These are phyloP conservation scores for Saccharomycopsis fodiens DNA, from an alignment of 805 yeast species.

Conservation along the genomic window DNA sequence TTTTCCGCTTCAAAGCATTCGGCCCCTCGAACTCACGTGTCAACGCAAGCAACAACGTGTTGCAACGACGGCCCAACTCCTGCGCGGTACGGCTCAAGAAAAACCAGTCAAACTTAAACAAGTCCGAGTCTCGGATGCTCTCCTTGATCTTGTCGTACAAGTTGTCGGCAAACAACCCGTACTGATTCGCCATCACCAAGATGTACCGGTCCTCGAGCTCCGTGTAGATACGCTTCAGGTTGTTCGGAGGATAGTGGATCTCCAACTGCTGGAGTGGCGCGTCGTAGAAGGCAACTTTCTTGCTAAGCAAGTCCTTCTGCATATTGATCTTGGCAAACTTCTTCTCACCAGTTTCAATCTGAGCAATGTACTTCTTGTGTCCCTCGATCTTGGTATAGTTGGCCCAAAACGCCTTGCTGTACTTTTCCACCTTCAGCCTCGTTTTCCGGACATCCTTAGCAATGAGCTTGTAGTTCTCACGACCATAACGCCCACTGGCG, in stretches of 20 bases:
- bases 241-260: slow-evolving; percentile 76
- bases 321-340: slow-evolving; percentile 45
- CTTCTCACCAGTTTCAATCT: slow-evolving; percentile 67
- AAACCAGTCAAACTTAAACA: slow-evolving; percentile 69
- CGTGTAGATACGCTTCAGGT: slow-evolving; percentile 67
- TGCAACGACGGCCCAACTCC: slow-evolving; percentile 63
- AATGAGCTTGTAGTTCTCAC: slow-evolving; percentile 42
- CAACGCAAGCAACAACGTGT: slow-evolving; percentile 57
- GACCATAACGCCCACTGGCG: slow-evolving; percentile 60
- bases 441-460: slow-evolving; percentile 49
- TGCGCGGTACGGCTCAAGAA: slow-evolving; percentile 63
- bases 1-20: slow-evolving; percentile 43
- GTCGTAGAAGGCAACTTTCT: slow-evolving; percentile 44
- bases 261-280: slow-evolving; percentile 56
- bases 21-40: slow-evolving; percentile 65
- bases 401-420: slow-evolving; percentile 58
- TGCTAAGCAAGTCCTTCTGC: slow-evolving; percentile 49
- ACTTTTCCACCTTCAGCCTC: slow-evolving; percentile 49
- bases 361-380: slow-evolving; percentile 59
- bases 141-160: slow-evolving; percentile 58
- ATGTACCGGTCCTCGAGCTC: slow-evolving; percentile 65
- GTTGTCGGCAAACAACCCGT: slow-evolving; percentile 54
- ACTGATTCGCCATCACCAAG: slow-evolving; percentile 50
- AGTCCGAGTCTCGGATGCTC: slow-evolving; percentile 50
- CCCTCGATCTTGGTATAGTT: slow-evolving; percentile 57